These are phyloP conservation scores for Fusarium keratoplasticum DNA, from an alignment of 2,329 filamentous ascomycete species.

Conservation along the genomic window DNA sequence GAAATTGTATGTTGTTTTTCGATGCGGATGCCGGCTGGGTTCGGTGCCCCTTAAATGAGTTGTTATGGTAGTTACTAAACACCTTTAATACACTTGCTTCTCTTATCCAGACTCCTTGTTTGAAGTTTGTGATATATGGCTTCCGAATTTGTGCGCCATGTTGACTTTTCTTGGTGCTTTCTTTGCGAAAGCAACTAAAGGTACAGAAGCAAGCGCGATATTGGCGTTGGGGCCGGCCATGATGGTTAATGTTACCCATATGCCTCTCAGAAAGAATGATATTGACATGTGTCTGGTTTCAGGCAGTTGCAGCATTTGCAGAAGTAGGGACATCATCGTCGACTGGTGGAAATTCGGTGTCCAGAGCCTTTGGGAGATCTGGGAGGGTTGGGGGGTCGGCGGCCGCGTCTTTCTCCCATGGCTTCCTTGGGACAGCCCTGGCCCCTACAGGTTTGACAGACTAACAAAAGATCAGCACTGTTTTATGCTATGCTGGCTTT, in stretches of 20 bases:
- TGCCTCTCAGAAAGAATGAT: constrained; percentile 1
- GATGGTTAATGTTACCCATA: constrained; percentile 14
- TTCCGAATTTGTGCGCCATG: not conserved
- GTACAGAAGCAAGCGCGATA: not conserved
- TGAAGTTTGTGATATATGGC: not conserved
- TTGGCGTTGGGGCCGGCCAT: constrained; percentile 7
- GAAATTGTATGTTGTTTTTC: constrained; percentile 43
- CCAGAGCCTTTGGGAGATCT: constrained; percentile 44
- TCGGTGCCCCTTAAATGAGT: constrained; percentile 26
- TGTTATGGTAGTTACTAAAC: constrained; percentile 34
- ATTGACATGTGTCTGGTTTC: not conserved
- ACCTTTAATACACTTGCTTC: constrained; percentile 42
- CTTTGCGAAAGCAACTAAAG: not conserved
- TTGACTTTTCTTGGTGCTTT: not conserved
- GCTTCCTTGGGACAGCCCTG: constrained; percentile 66
- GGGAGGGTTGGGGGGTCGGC: constrained; percentile 27
- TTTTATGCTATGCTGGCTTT: not conserved
- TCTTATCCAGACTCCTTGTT: constrained; percentile 11
- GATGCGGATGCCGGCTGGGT: constrained; percentile 30
- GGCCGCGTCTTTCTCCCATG: constrained; percentile 78
- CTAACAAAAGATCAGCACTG: constrained; percentile 45
- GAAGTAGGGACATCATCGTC: constrained; percentile 23
- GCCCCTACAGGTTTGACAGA: constrained; percentile 61
- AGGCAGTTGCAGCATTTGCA: constrained; percentile 8
- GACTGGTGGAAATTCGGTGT: constrained; percentile 51